Base-by-base conservation (phyloP, 139 green algal genomes). In the Limnomonas spitsbergensis region DNA sequence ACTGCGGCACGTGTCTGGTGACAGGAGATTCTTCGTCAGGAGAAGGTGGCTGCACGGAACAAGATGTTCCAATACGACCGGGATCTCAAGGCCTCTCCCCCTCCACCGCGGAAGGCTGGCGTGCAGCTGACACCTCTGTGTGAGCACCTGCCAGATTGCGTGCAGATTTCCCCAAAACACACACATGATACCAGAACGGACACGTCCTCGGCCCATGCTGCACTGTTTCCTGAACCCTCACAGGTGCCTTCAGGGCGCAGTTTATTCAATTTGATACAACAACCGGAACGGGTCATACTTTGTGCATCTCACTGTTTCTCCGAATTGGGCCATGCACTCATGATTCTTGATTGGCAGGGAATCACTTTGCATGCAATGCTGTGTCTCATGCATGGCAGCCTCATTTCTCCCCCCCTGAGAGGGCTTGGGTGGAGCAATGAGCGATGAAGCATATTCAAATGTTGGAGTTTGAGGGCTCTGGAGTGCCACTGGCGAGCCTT, bases 51-150 rank as follows among this genome's bases (percentile, higher is more conserved):
- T 24, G 56, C 56, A 32, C 27, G 56, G 4, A 32, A 32, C 56
- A 70, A 70, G 56, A 70, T 70, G 56, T 32, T 70, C 4, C 14
- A 70, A 70, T 70, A 70, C 56, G 56, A 61, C 20, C 47, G 47
- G 14, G 47, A 61, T 61, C 14, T 29, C 47, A 61, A 61, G 47
- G 47, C 47, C 47, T 29, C 20, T 14, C 47, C 47, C 20, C 47
- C 47, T 61, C 14, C 14, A 61, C 20, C 56, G 4, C 9, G 24
- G 56, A 70, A 70, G 56, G n/a, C 27, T 38, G 56, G 24, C 4
- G 56, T 70, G 42, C 42, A 54, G 42, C 42, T 27, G 42, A 9
- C 7, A 6, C 6, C 9, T 54, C 42, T 27, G 42, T 54, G 7
- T 27, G 6, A 6, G 42, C 42, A 6, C 42, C 42, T 54, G 42